These are phyloP conservation scores for Zygosaccharomyces kombuchaensis DNA, from an alignment of 805 yeast species.

Conservation along the genomic window DNA sequence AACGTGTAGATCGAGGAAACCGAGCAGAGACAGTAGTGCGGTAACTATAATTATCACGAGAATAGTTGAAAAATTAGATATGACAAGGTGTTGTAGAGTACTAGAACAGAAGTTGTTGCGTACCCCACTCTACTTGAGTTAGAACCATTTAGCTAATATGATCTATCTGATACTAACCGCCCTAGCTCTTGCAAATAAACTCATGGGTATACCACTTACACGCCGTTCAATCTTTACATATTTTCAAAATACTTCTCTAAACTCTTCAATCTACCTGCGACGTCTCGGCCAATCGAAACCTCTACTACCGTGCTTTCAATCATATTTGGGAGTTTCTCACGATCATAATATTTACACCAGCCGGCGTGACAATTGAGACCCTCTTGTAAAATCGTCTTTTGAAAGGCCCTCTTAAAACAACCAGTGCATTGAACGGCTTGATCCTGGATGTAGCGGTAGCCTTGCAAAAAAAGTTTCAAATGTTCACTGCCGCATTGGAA, in stretches of 20 bases:
- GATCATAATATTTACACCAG: slow-evolving; percentile 24
- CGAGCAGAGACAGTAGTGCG: no score
- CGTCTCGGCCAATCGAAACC: neutral
- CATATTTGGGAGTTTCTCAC: slow-evolving; percentile 9
- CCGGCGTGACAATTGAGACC: slow-evolving; percentile 16
- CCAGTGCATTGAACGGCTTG: slow-evolving; percentile 14
- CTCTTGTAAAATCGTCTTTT: slow-evolving; percentile 5
- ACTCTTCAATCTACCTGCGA: slow-evolving; percentile 3
- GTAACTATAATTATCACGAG: no score
- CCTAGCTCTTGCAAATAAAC: no score
- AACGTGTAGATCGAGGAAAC: no score
- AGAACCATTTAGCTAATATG: no score
- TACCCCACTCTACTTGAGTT: no score
- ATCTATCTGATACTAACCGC: no score
- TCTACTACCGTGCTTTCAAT: slow-evolving; percentile 6
- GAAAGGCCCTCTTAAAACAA: slow-evolving; percentile 16
- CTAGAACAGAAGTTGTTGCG: no score
- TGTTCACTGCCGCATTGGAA: slow-evolving; percentile 4
- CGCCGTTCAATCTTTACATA: slow-evolving; percentile 1
- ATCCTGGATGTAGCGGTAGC: slow-evolving; percentile 10
- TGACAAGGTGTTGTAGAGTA: no score
- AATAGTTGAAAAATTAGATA: no score
- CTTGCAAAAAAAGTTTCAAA: slow-evolving; percentile 12
- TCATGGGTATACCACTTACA: neutral
- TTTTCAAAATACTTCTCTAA: slow-evolving; percentile 12